phyloP scores from a whole-genome alignment of 176 grass and related monocot species.

The Eleusine coracana region DNA sequence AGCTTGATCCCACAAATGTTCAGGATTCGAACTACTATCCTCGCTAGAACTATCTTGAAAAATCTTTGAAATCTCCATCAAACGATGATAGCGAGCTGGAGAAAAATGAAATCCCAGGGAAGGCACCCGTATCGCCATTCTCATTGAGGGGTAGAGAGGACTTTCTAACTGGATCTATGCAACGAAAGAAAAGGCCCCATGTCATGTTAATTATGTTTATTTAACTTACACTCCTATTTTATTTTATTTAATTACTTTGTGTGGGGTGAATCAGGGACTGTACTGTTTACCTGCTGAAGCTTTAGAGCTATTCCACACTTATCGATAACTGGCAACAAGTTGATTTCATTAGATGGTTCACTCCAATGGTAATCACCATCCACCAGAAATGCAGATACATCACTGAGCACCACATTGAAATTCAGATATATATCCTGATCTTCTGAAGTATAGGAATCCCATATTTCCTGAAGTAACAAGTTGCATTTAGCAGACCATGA shows the following conservation, averaged over 20 bases:
- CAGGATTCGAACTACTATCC: slow-evolving; percentile 48
- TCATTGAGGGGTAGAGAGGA: slow-evolving; percentile 83
- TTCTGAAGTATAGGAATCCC: slow-evolving; percentile 74
- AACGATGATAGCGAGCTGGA: slow-evolving; percentile 88
- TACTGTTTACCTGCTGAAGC: slow-evolving; percentile 86
- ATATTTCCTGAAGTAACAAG: slow-evolving; percentile 76
- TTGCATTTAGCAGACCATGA: slow-evolving; percentile 31
- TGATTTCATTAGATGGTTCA: slow-evolving; percentile 50
- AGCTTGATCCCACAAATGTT: slow-evolving; percentile 82
- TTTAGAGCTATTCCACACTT: slow-evolving; percentile 92
- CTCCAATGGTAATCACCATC: slow-evolving; percentile 94
- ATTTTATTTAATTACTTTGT: slow-evolving; percentile 1
- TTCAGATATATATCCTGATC: slow-evolving; percentile 86
- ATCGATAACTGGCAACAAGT: slow-evolving; percentile 86
- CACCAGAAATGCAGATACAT: slow-evolving; percentile 96
- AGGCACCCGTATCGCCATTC: slow-evolving; percentile 85
- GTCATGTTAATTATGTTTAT: slow-evolving; percentile 29
- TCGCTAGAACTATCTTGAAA: slow-evolving; percentile 70
- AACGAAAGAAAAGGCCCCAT: slow-evolving; percentile 20
- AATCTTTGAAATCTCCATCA: slow-evolving; percentile 87
- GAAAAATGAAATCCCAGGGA: slow-evolving; percentile 98
- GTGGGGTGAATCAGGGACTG: background rate
- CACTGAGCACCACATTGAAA: slow-evolving; percentile 93
- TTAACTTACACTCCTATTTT: background rate
- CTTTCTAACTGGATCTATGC: slow-evolving; percentile 86